Percentiles rank a stretch among this genome's conserved stretches.
phyloP scores from a whole-genome alignment of 2,329 filamentous ascomycete species.

The Pseudonectria buxi region DNA sequence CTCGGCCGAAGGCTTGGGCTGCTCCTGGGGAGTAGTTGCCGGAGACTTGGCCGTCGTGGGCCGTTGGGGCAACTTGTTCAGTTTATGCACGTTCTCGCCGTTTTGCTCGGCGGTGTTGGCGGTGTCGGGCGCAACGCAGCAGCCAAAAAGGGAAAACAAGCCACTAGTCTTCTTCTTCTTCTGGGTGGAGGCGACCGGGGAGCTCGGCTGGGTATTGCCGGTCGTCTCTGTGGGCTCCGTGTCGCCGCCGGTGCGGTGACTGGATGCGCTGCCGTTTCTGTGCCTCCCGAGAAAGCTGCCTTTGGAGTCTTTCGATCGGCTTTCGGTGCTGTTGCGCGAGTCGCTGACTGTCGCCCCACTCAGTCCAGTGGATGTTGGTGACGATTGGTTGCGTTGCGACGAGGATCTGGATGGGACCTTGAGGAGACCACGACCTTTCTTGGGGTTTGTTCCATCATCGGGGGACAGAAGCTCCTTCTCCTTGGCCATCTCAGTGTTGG shows the following conservation, averaged over 20 bases:
- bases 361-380: constrained; percentile 51
- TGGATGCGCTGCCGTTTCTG: constrained; percentile 62
- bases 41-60: constrained; percentile 49
- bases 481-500: constrained; percentile 34
- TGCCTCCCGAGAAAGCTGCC: constrained; percentile 56
- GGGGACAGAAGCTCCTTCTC: constrained; percentile 35
- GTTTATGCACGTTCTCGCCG: constrained; percentile 51
- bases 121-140: constrained; percentile 59
- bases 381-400: constrained; percentile 52
- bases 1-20: constrained; percentile 39
- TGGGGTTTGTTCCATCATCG: constrained; percentile 36
- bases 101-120: constrained; percentile 47
- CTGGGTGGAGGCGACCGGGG: constrained; percentile 40
- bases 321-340: constrained; percentile 54
- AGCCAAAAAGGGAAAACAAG: constrained; percentile 56
- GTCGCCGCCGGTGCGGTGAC: constrained; percentile 52
- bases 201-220: constrained; percentile 45
- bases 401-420: constrained; percentile 57
- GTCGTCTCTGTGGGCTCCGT: constrained; percentile 45
- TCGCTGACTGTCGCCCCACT: constrained; percentile 55
- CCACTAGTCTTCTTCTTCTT: constrained; percentile 50
- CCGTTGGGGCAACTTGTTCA: constrained; percentile 49
- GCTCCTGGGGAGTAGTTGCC: constrained; percentile 46
- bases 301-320: constrained; percentile 59
- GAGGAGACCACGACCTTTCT: constrained; percentile 47